phyloP scores from a whole-genome alignment of 495 filamentous ascomycete species.

The Xylaria longipes region DNA sequence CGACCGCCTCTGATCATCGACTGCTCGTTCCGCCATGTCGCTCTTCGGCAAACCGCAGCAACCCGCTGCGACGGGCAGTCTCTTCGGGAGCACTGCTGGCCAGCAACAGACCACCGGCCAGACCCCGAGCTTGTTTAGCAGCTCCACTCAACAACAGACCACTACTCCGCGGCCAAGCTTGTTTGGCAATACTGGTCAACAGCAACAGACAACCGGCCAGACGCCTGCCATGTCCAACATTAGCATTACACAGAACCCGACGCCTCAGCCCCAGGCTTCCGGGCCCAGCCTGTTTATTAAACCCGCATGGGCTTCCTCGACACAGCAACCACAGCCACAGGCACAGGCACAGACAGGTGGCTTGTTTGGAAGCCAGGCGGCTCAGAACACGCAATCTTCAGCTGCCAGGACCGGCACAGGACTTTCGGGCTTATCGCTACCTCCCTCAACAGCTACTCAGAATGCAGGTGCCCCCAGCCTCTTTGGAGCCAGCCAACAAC shows the following conservation, averaged over 20 bases:
- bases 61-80: conserved; percentile 3
- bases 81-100: conserved; percentile 24
- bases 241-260: neutral
- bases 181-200: conserved; percentile 13
- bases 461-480: conserved; percentile 28
- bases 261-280: neutral
- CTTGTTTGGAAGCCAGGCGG: conserved; percentile 10
- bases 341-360: conserved; percentile 11
- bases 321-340: conserved; percentile 28
- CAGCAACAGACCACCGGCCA: conserved; percentile 4
- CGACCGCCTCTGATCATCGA: conserved; percentile 8
- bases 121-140: conserved; percentile 8
- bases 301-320: conserved; percentile 14
- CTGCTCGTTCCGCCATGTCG: conserved; percentile 30
- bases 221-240: neutral
- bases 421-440: conserved; percentile 22
- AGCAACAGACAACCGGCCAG: neutral
- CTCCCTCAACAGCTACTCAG: conserved; percentile 19
- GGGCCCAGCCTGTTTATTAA: neutral
- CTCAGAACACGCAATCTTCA: conserved; percentile 13
- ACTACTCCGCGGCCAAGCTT: conserved; percentile 3
- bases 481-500: conserved; percentile 30
- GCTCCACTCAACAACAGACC: neutral
- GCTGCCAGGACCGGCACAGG: neutral
- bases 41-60: conserved; percentile 34